phyloP scores from a whole-genome alignment of 495 filamentous ascomycete genomes.

The Penicillium argentinense region DNA sequence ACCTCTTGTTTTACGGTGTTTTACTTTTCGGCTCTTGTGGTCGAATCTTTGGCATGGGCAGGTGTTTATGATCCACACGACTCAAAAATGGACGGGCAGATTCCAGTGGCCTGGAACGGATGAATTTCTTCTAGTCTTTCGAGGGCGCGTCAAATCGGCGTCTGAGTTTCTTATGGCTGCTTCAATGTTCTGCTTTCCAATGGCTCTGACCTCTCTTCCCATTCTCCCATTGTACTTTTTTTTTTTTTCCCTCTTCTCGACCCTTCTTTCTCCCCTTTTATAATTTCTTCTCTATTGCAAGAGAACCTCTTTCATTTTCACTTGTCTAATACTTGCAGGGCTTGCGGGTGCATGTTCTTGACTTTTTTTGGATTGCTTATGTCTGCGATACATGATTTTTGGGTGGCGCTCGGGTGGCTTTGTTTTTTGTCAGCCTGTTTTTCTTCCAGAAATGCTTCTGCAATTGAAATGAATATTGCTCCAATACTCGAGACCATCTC shows the following conservation, averaged over 20 bases:
- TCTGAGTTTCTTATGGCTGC: constrained; percentile 27
- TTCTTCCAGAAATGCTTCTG: constrained; percentile 16
- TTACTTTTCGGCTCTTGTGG: constrained; percentile 24
- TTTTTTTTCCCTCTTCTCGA: constrained; percentile 13
- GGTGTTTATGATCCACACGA: constrained; percentile 48
- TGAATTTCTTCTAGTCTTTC: constrained; percentile 29
- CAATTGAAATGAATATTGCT: constrained; percentile 22
- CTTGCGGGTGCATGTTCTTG: constrained; percentile 23
- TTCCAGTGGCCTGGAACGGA: constrained; percentile 30
- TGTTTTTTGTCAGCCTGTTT: constrained; percentile 27
- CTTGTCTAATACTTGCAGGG: constrained; percentile 34
- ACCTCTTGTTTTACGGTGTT: constrained; percentile 17
- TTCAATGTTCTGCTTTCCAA: constrained; percentile 28
- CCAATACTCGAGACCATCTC: constrained; percentile 2
- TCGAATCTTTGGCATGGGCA: constrained; percentile 40
- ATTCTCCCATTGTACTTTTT: constrained; percentile 21
- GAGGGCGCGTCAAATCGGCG: constrained; percentile 36
- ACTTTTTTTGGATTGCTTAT: constrained; percentile 25
- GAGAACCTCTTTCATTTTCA: constrained; percentile 18
- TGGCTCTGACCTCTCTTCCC: constrained; percentile 21
- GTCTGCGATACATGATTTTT: constrained; percentile 27
- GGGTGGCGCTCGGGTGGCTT: constrained; percentile 29
- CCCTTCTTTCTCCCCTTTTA: constrained; percentile 2
- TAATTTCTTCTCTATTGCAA: constrained; percentile 14
- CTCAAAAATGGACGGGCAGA: constrained; percentile 40